A percentile compares a stretch with the other conserved stretches of the same genome.
Evolutionary conservation across 108 stramenopile species (phyloP).

Genomic region (Craspedostauros australis): DNA sequence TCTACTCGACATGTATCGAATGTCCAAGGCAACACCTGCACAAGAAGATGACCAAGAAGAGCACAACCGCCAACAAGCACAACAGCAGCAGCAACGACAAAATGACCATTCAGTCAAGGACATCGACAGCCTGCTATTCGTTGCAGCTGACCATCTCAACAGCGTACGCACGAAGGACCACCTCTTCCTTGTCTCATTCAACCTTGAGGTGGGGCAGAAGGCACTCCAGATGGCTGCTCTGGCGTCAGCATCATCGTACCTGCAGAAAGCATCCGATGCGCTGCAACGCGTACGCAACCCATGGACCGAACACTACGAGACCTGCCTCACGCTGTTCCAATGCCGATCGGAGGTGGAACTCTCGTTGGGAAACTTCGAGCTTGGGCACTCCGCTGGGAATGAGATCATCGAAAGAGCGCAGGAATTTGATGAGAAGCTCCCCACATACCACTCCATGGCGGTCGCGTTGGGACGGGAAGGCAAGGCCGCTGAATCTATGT

Average conservation of each 20-base stretch:
- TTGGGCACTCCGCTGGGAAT: constrained; percentile 6
- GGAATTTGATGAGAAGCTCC: constrained; percentile 19
- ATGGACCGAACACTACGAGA: constrained; percentile 31
- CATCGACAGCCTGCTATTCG: too few species aligned
- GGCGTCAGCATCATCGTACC: constrained; percentile 22
- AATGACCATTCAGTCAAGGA: too few species aligned
- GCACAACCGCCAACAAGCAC: too few species aligned
- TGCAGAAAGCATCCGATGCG: constrained; percentile 13
- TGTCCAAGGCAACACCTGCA: too few species aligned
- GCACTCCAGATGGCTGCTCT: constrained; percentile 15
- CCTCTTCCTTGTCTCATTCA: constrained; percentile 12
- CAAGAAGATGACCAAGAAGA: too few species aligned
- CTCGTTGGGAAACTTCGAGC: constrained; percentile 20
- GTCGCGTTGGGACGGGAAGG: constrained; percentile 14
- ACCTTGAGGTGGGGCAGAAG: constrained; percentile 19
- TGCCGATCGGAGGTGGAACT: constrained; percentile 15
- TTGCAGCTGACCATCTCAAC: constrained; percentile 26
- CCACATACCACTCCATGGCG: constrained; percentile 13
- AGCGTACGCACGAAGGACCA: neutral
- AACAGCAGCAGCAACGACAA: too few species aligned
- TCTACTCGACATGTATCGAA: too few species aligned
- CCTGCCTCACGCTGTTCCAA: constrained; percentile 14
- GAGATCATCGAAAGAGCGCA: constrained; percentile 2
- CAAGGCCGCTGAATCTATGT: constrained; percentile 13
- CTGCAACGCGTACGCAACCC: constrained; percentile 2